phyloP scores from a whole-genome alignment of 805 yeast genomes.

The Hanseniaspora jakobsenii region DNA sequence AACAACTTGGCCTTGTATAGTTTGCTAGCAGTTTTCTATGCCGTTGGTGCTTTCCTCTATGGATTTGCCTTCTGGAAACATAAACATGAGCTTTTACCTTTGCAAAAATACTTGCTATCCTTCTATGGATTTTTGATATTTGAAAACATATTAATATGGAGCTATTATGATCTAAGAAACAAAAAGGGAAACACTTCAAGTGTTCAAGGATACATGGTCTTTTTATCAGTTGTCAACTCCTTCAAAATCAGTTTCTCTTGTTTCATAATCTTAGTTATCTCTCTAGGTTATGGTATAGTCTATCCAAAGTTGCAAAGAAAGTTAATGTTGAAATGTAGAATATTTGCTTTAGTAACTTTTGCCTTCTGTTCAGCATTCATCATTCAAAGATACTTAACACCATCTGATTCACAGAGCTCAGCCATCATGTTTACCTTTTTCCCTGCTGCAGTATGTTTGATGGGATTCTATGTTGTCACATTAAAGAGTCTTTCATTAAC shows the following conservation, averaged over 20 bases:
- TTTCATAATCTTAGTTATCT: conserved; percentile 70
- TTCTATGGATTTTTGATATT: conserved; percentile 70
- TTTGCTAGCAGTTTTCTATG: conserved; percentile 68
- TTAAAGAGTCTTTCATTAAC: conserved; percentile 65
- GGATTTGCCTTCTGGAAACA: conserved; percentile 76
- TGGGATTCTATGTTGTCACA: conserved; percentile 62
- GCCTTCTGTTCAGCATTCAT: conserved; percentile 43
- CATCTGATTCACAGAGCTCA: conserved; percentile 39
- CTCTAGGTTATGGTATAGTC: conserved; percentile 91
- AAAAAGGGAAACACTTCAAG: conserved; percentile 41
- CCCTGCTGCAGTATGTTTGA: conserved; percentile 60
- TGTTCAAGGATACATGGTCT: conserved; percentile 60
- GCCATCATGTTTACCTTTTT: conserved; percentile 48
- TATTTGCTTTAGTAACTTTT: conserved; percentile 47
- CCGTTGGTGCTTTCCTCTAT: conserved; percentile 68
- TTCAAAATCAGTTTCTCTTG: conserved; percentile 77
- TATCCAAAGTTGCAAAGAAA: conserved; percentile 68
- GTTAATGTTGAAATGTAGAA: conserved; percentile 57
- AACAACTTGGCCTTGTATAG: conserved; percentile 88
- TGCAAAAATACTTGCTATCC: conserved; percentile 81
- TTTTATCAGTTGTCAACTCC: conserved; percentile 69
- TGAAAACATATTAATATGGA: conserved; percentile 83
- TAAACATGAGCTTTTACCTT: conserved; percentile 73
- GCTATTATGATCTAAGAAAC: conserved; percentile 76
- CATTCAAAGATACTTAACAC: conserved; percentile 40